A percentile compares a stretch with the other conserved stretches of the same genome.
phyloP scores from a whole-genome alignment of 108 stramenopile genomes.

The Mediolabrus comicus region DNA sequence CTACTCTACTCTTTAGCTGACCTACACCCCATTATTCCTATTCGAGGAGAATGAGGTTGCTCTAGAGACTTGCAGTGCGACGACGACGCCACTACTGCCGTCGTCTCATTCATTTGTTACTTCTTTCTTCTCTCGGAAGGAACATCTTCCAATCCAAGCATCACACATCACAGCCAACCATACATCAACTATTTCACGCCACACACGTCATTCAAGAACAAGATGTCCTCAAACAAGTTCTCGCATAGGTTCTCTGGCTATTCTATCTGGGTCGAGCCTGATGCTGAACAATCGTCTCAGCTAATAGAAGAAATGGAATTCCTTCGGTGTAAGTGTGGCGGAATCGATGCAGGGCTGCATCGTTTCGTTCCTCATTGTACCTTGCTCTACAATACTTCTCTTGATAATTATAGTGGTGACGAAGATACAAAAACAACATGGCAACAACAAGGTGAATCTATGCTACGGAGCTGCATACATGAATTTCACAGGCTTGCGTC shows the following conservation, averaged over 20 bases:
- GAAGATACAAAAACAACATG: not conserved
- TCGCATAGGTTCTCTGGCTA: slow-evolving; percentile 29
- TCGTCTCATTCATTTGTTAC: no score
- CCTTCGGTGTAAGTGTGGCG: slow-evolving; percentile 25
- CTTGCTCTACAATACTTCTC: slow-evolving; percentile 40
- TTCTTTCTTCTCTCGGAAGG: no score
- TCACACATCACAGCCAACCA: no score
- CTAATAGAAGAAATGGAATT: slow-evolving; percentile 27
- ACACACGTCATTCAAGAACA: not conserved
- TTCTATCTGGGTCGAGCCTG: slow-evolving; percentile 47
- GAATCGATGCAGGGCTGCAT: slow-evolving; percentile 12
- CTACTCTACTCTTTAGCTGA: no score
- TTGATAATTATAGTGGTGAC: not conserved
- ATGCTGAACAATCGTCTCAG: not conserved
- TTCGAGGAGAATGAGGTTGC: no score
- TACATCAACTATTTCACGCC: no score
- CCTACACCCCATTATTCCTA: no score
- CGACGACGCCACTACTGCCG: no score
- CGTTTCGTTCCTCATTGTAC: slow-evolving; percentile 44
- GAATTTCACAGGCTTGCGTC: slow-evolving; percentile 9
- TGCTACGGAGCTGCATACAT: slow-evolving; percentile 24
- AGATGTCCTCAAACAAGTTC: slow-evolving; percentile 3
- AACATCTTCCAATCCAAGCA: no score
- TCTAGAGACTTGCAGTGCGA: no score
- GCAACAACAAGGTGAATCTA: slow-evolving; percentile 9